phyloP scores from a whole-genome alignment of 768 basidiomycete genomes.

The Cantharellus cinnabarinus region DNA sequence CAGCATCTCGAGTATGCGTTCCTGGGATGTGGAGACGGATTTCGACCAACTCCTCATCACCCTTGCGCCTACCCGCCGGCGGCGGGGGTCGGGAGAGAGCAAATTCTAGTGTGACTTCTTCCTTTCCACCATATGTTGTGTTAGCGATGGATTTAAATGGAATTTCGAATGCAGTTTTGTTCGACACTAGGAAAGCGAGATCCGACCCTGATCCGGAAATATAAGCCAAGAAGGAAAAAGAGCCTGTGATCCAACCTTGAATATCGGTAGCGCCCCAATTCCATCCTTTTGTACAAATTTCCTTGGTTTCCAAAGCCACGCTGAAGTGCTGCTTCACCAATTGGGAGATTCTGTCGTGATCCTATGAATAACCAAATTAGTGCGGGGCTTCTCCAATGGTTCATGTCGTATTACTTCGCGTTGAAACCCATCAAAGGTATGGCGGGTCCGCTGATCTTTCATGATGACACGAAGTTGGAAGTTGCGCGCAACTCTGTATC shows the following conservation, averaged over 20 bases:
- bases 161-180: slow-evolving; percentile 75
- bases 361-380: slow-evolving; percentile 25
- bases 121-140: slow-evolving; percentile 92
- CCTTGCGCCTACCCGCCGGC: slow-evolving; percentile 25
- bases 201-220: slow-evolving; percentile 45
- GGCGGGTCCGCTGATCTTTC: slow-evolving; percentile 34
- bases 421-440: slow-evolving; percentile 86
- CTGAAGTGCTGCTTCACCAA: slow-evolving; percentile 76
- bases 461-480: slow-evolving; percentile 77
- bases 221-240: not conserved
- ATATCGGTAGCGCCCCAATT: slow-evolving; percentile 96
- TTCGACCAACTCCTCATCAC: slow-evolving; percentile 77
- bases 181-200: slow-evolving; percentile 74
- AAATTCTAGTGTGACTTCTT: slow-evolving; percentile 98
- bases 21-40: slow-evolving; percentile 94
- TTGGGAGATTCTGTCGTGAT: slow-evolving; percentile 68
- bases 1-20: slow-evolving; percentile 33
- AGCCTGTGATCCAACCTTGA: slow-evolving; percentile 36
- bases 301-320: slow-evolving; percentile 65
- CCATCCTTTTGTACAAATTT: slow-evolving; percentile 85
- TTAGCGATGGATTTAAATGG: slow-evolving; percentile 77
- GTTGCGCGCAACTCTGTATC: slow-evolving; percentile 50
- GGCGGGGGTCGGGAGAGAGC: slow-evolving; percentile 23
- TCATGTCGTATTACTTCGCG: slow-evolving; percentile 47
- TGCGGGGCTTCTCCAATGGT: slow-evolving; percentile 1